Conservation (phyloP, 2,329 filamentous ascomycete species). For the Diaporthe sp. region DNA sequence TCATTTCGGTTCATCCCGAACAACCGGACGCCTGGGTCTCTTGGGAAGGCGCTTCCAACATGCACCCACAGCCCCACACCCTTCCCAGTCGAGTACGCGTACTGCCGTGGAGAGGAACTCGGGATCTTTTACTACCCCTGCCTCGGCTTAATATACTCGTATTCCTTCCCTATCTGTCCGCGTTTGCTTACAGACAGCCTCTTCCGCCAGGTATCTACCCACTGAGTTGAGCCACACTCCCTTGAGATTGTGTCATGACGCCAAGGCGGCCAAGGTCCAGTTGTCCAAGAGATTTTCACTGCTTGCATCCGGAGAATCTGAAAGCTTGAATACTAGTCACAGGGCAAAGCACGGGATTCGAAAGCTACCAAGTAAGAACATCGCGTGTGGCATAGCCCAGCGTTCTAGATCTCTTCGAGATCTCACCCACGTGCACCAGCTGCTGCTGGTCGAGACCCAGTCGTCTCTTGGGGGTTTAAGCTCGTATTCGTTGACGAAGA, state of each 20-base stretch:
- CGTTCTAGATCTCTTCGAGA: not conserved
- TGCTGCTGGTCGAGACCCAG: too few species aligned
- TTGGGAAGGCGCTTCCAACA: too few species aligned
- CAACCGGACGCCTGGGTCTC: too few species aligned
- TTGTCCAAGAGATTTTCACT: not conserved
- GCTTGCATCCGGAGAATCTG: too few species aligned
- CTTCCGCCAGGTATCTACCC: not conserved
- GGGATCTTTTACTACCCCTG: too few species aligned
- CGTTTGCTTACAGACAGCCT: not conserved
- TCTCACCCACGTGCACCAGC: not conserved
- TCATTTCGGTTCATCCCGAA: not conserved
- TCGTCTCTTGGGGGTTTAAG: too few species aligned
- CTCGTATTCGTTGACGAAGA: not conserved
- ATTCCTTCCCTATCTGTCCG: not conserved
- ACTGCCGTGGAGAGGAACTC: not conserved
- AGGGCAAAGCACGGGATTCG: too few species aligned
- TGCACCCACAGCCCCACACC: slow-evolving; percentile 5
- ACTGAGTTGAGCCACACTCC: not conserved
- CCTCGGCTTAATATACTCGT: not conserved
- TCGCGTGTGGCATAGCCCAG: not conserved
- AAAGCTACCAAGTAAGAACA: not conserved
- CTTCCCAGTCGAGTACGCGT: slow-evolving; percentile 14
- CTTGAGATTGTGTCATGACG: not conserved
- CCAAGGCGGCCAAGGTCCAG: not conserved
- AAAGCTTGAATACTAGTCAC: not conserved